Evolutionary conservation across 2,329 filamentous ascomycete genomes (phyloP), one percentile per base, ranked within the genome.

Genomic region (Pseudogymnoascus sp.): DNA sequence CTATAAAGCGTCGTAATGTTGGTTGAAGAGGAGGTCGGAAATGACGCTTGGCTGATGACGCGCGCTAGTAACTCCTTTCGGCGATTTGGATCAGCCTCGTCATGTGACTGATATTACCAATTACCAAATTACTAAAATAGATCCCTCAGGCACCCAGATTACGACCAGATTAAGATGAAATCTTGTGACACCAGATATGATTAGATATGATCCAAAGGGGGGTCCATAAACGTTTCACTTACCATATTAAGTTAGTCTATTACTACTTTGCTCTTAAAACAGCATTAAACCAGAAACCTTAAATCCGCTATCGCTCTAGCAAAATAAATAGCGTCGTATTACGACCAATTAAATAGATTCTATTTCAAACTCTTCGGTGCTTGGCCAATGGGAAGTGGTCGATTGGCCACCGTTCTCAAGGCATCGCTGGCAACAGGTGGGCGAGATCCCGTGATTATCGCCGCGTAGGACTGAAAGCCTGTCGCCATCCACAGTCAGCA

Each of bases 101-200:
- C 50, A 56, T 56, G 50, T 56, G 50, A 56, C 47, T 23, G 7
- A 3, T 12, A 33, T 33, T 33, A 33, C 31, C 4, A 14, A 5
- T 3, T 1, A 47, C 42, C 3, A 50, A 33, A 33, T 35, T 33
- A 33, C 25, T 21, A 56, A 33, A 12, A 33, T 18, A 53, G 47
- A 56, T 56, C 28, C 50, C 28, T 33, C 50, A 56, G 50, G 50
- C 50, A 56, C 16, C 47, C 8, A 56, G 28, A 56, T 56, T 33
- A 16, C 10, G 10, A 35, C 28, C 50, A 56, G 50, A 56, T 56
- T 56, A 14, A 56, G 50, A 56, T 56, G 50, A 18, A 56, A 56
- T 56, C 50, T 56, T 56, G 50, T 56, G 50, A 56, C 50, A 56
- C 50, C 50, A 56, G 50, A 56, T 56, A 56, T 56, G 50, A 56